Conservation (phyloP, 2,329 filamentous ascomycete species). For the Parafenestella ontariensis region DNA sequence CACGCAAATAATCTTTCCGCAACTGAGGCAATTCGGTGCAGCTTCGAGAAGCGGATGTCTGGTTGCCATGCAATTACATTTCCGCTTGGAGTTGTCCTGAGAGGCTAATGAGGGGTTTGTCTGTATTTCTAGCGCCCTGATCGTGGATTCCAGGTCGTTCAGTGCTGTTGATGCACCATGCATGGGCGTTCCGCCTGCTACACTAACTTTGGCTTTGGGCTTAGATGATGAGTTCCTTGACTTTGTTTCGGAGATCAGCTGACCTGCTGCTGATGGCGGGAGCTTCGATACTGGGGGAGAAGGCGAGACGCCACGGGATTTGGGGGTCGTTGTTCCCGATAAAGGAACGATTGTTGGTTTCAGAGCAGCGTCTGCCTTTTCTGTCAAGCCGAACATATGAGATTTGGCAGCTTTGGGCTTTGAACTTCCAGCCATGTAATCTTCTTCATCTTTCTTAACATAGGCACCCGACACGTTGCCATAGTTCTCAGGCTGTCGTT, state of each 20-base stretch:
- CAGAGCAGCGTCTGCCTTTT: constrained; percentile 58
- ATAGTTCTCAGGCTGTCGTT: constrained; percentile 62
- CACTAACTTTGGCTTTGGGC: constrained; percentile 69
- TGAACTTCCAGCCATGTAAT: constrained; percentile 68
- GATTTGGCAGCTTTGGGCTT: constrained; percentile 50
- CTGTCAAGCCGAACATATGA: constrained; percentile 58
- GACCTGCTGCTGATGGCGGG: constrained; percentile 75
- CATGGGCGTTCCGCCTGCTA: constrained; percentile 81
- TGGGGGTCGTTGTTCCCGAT: constrained; percentile 44
- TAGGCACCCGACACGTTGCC: constrained; percentile 74
- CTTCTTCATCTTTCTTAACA: constrained; percentile 74
- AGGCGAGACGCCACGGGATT: constrained; percentile 49
- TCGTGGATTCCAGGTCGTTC: constrained; percentile 75
- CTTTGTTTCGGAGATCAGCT: constrained; percentile 79
- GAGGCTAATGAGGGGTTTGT: constrained; percentile 78
- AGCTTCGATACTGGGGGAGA: constrained; percentile 58
- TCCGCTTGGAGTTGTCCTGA: constrained; percentile 64
- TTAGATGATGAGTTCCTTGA: constrained; percentile 60
- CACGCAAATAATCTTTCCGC: constrained; percentile 93
- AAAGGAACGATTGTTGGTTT: constrained; percentile 31
- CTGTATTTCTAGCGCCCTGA: constrained; percentile 86
- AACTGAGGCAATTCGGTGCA: constrained; percentile 89
- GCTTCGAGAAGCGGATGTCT: constrained; percentile 88
- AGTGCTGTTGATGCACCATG: constrained; percentile 78
- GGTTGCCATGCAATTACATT: constrained; percentile 87